Evolutionary conservation across 2,329 filamentous ascomycete species (phyloP), one percentile per base, ranked within the genome.

Genomic region (Calonectria pauciramosa): DNA sequence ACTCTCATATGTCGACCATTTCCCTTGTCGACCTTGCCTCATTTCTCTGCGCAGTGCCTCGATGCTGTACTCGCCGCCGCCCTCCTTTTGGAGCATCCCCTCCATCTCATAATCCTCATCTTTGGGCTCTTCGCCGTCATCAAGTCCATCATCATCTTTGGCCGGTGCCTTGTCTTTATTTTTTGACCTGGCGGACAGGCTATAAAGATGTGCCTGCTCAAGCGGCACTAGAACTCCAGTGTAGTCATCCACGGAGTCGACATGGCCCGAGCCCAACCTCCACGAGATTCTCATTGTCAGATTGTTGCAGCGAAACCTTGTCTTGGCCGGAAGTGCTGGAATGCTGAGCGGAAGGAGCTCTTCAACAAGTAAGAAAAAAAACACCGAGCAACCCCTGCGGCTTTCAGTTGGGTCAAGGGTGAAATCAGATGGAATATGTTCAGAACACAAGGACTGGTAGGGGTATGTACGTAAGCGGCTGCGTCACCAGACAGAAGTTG

Each of bases 1-100:
- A 95, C 94, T 90, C 85, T 96, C 95, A 86, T 96, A 96, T 65
- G 91, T 89, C 3, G 92, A 92, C 86, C 93, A 91, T 78, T 89
- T 87, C n/a, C 90, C 89, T 71, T 90, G 80, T 72, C 93, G 91
- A 7, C 89, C 89, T 75, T 91, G 89, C 68, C 90, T 85, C 71
- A 95, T 91, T 80, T 95, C 94, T 72, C 90, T 91, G 77, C 93
- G 90, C 75, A 96, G 85, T 7, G 90, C 90, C 77, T 95, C 93
- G 70, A 96, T 87, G 51, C 93, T 95, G 80, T 94, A 92, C 80
- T 91, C 90, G 74, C 87, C 87, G 2, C 86, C 87, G 64, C 86
- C 86, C 85, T 88, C 90, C 80, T 63, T 63, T 20, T 88, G 85
- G 72, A 92, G 81, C 88, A 92, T 91, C 14, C 89, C 88, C 73